Base-by-base conservation (phyloP, 1,284 basidiomycete species). In the Ustilago bromivora region DNA sequence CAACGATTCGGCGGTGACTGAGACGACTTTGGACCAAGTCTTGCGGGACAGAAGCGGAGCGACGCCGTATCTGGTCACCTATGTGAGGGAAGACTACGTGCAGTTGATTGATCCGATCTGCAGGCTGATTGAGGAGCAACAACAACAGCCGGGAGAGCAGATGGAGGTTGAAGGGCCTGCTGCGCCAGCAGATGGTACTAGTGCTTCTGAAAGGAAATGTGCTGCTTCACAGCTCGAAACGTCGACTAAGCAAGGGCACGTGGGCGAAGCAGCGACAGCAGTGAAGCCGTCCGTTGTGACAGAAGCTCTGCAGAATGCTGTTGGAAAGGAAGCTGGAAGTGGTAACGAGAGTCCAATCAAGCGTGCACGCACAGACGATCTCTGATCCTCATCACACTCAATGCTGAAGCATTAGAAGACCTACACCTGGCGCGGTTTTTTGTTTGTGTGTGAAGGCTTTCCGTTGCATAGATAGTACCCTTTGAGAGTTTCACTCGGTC, bases 21-120 rank as follows among this genome's bases (percentile, higher is more conserved):
- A 53, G 34, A 74, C 72, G 5, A 40, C 66, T 12, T 41, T 68
- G 38, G 61, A 64, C 17, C 80, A 85, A 49, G 84, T 83, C 35
- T 52, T 82, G 53, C 60, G 71, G 32, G 83, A 85, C 49, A 64
- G 79, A n/a, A 77, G 78, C 13, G 81, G 84, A 7, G 84, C 84
- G 0, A 85, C 83, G 52, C 82, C 84, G 15, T 85, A 85, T 55
- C 65, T 85, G 55, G 79, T 85, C n/a, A 79, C 79, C 19, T 85
- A 82, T 51, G 83, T 85, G 17, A 75, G 84, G 32, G 53, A 76
- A 51, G 72, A 80, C 19, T 52, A 62, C 15, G 49, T 64, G n/a
- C 34, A 41, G 0, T 40, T 82, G 53, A 67, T 82, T 19, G 74
- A 78, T 34, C 72, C 76, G 7, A 74, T 78, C 15, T 71, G 75